phyloP scores from a whole-genome alignment of 768 basidiomycete genomes.

The Exidia glandulosa region DNA sequence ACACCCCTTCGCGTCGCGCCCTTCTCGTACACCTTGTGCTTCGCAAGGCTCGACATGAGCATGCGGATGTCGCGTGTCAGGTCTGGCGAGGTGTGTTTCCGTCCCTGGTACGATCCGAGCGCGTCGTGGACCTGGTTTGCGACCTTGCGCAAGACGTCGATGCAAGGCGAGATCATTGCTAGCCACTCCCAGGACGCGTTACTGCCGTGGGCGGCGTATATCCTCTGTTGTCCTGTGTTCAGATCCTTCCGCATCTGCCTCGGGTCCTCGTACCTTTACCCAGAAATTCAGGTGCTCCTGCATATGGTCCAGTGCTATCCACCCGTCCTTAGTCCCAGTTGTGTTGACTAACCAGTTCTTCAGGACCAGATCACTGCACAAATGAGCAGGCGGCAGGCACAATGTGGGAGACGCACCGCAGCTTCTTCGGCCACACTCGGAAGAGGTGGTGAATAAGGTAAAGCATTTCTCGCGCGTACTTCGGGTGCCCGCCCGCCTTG shows the following conservation, averaged over 20 bases:
- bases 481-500: background rate
- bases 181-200: slow-evolving; percentile 16
- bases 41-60: slow-evolving; percentile 13
- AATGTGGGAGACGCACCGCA: slow-evolving; percentile 11
- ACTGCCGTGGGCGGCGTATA: slow-evolving; percentile 23
- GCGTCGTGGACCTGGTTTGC: slow-evolving; percentile 13
- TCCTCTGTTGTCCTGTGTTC: slow-evolving; percentile 4
- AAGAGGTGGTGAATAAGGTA: slow-evolving; percentile 17
- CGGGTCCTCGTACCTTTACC: slow-evolving; percentile 17
- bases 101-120: slow-evolving; percentile 22
- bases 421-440: slow-evolving; percentile 16
- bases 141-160: slow-evolving; percentile 17
- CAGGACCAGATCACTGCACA: slow-evolving; percentile 14
- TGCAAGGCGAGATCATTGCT: slow-evolving; percentile 7
- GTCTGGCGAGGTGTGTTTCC: slow-evolving; percentile 18
- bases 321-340: slow-evolving; percentile 12
- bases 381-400: background rate
- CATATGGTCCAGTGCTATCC: slow-evolving; percentile 20
- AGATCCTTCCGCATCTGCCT: background rate
- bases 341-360: slow-evolving; percentile 26
- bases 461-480: slow-evolving; percentile 15
- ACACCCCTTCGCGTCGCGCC: slow-evolving; percentile 11
- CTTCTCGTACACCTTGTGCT: slow-evolving; percentile 13
- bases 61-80: slow-evolving; percentile 19
- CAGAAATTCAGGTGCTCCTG: slow-evolving; percentile 25